These are phyloP conservation scores for Vitis rotundifolia DNA, from an alignment of 164 flowering plant species.

Conservation along the genomic window DNA sequence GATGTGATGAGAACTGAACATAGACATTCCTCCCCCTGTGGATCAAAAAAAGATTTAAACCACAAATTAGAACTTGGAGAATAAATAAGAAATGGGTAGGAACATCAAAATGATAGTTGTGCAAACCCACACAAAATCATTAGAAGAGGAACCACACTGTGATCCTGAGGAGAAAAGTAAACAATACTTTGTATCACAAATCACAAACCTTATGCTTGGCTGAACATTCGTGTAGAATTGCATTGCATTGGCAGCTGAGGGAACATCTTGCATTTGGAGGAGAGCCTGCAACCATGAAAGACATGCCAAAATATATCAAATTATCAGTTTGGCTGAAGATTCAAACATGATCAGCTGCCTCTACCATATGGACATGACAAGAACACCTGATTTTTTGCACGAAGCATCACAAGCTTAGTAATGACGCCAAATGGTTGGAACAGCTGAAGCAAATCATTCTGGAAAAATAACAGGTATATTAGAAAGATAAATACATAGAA, in stretches of 20 bases:
- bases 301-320: slow-evolving; percentile 9
- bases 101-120: neutral
- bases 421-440: slow-evolving; percentile 94
- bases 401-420: slow-evolving; percentile 89
- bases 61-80: neutral
- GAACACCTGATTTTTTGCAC: slow-evolving; percentile 94
- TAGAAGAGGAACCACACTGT: neutral
- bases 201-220: slow-evolving; percentile 76
- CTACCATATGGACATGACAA: no score
- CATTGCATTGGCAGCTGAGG: slow-evolving; percentile 77
- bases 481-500: neutral
- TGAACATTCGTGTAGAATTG: slow-evolving; percentile 80
- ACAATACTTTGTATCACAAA: neutral
- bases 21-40: slow-evolving; percentile 94
- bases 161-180: neutral
- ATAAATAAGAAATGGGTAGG: neutral
- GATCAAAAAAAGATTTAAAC: slow-evolving; percentile 3
- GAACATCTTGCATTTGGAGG: slow-evolving; percentile 90
- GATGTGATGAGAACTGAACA: slow-evolving; percentile 97
- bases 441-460: slow-evolving; percentile 93
- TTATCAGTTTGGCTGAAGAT: neutral
- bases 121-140: neutral
- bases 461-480: slow-evolving; percentile 11
- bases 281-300: slow-evolving; percentile 61
- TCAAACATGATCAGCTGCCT: neutral